A percentile compares a stretch with the other conserved stretches of the same genome.
Evolutionary conservation across 371 early-diverging fungal genomes (phyloP).

Genomic region (Coemansia sp.): DNA sequence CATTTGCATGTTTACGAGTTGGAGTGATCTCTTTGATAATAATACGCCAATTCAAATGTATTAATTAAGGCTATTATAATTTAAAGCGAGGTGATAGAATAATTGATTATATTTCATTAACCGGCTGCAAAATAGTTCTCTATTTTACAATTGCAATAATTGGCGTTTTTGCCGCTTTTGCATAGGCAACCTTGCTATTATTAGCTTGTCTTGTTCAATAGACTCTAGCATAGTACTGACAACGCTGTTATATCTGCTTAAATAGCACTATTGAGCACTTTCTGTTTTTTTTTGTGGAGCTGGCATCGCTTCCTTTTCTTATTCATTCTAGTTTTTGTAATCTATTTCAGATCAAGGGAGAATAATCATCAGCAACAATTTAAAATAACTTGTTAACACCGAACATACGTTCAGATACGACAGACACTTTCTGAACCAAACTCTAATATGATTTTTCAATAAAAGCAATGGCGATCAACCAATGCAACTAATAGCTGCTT

Average conservation of each 20-base stretch:
- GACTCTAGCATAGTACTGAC: background rate
- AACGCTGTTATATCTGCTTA: background rate
- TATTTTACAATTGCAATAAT: background rate
- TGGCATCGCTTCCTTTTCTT: background rate
- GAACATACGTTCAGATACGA: background rate
- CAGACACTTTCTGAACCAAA: background rate
- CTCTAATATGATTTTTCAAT: background rate
- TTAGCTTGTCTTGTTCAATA: background rate
- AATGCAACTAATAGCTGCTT: background rate
- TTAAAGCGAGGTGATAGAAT: too few relatives aligned
- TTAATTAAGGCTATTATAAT: too few relatives aligned
- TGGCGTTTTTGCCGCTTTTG: background rate
- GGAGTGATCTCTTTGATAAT: background rate
- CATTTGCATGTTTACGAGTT: background rate
- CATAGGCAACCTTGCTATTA: slow-evolving; percentile 1
- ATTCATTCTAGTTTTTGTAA: background rate
- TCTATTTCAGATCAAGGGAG: background rate
- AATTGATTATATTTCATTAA: too few relatives aligned
- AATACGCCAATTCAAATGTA: background rate
- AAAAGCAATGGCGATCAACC: background rate
- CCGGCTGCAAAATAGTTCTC: too few relatives aligned
- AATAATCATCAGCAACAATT: background rate
- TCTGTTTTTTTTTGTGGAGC: background rate
- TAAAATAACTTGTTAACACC: background rate
- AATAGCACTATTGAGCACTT: background rate